Evolutionary conservation across 345 rosid genomes (phyloP), one percentile per base, ranked within the genome.

Genomic region (Dovyalis caffra): DNA sequence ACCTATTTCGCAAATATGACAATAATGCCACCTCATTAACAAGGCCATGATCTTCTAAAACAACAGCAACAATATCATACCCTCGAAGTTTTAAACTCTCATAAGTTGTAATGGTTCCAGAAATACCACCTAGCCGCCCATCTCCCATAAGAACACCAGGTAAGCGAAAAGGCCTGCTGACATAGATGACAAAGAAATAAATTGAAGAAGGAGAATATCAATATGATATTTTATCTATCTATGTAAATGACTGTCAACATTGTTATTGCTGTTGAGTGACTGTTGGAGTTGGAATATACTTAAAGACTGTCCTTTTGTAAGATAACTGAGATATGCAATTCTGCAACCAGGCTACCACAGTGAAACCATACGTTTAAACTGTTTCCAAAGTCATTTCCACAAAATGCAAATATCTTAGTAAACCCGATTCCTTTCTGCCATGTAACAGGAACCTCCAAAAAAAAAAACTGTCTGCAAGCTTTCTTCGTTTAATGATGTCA

Each of bases 141-240:
- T 95, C 99, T 76, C 99, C 99, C 26, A 95, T 92, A 35, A 93
- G 93, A 86, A 93, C 78, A 68, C 92, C 89, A n/a, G 99, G 99
- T 45, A 95, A 81, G 65, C 97, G 91, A 69, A 93, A 88, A 69
- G 93, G 97, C 90, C 99, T 95, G 85, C 1, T 3, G 35, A 61
- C 68, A 79, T 31, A 40, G 45, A 58, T 56, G 15, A 70, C 45
- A 66, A 74, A 56, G 63, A 61, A 70, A 56, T 74, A 3, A 49
- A 51, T 33, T 29, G 45, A 40, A 29, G 23, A 64, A 64, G 33
- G 23, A n/a, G 21, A 23, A 14, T 51, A 14, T 28, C 5, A 43
- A 12, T 34, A 32, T 32, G 35, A 6, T 31, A 45, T 31, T 23
- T 56, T 34, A 58, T 20, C 62, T 21, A 20, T 32, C 7, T 7